Evolutionary conservation across 306 rosid genomes (phyloP).

Genomic region (Luffa aegyptiaca): DNA sequence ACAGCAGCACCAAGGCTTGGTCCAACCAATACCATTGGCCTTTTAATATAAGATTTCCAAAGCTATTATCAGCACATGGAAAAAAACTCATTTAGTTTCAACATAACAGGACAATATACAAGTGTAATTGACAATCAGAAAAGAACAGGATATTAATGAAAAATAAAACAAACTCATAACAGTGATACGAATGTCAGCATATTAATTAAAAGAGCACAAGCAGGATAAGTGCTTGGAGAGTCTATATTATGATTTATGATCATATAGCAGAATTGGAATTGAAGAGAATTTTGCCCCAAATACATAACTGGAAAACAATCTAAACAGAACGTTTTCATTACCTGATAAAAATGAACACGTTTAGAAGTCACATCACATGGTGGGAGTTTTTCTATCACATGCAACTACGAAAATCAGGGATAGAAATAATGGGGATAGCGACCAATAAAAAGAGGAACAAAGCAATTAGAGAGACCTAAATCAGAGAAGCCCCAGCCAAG

Average conservation of each 20-base stretch:
- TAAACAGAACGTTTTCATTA: slow-evolving; percentile 13
- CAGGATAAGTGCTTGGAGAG: neutral
- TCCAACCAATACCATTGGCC: slow-evolving; percentile 83
- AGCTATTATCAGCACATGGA: slow-evolving; percentile 40
- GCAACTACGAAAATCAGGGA: slow-evolving; percentile 4
- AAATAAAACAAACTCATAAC: neutral
- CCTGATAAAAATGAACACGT: slow-evolving; percentile 83
- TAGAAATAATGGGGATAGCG: neutral
- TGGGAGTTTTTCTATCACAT: slow-evolving; percentile 60
- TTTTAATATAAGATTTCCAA: slow-evolving; percentile 70
- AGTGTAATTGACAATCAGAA: neutral
- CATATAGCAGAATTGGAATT: neutral
- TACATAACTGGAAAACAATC: neutral
- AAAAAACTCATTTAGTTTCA: slow-evolving; percentile 2
- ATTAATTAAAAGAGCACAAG: neutral
- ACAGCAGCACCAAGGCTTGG: slow-evolving; percentile 98
- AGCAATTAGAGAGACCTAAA: slow-evolving; percentile 48
- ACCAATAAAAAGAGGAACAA: neutral
- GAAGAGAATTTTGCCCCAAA: neutral
- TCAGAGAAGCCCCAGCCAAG: slow-evolving; percentile 99
- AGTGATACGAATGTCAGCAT: neutral
- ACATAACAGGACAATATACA: neutral
- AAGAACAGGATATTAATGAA: neutral
- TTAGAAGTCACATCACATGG: slow-evolving; percentile 61
- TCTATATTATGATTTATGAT: neutral